Evolutionary conservation across 129 eudicot species (phyloP), one percentile per base, ranked within the genome.

Genomic region (Gnaphalium uliginosum): DNA sequence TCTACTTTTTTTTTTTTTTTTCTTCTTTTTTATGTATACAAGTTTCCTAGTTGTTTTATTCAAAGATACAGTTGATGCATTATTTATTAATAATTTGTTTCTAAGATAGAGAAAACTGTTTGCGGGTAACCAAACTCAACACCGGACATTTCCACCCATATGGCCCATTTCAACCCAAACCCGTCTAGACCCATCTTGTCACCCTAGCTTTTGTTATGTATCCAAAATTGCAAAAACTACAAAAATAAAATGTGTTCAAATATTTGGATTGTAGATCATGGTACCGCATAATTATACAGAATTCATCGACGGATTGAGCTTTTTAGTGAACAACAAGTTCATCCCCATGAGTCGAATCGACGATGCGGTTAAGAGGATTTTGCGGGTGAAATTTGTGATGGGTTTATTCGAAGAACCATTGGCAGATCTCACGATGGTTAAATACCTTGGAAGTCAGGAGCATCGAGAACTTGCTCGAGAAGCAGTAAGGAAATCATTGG

Each of bases 401-500:
- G 94, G 98, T 46, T 74, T 92, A 27, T 92, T 92, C 37, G 98
- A 92, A 64, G 61, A 87, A 19, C 98, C 98, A 7, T 66, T 89
- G 68, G 90, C 88, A 15, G 98, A 92, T 81, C 79, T 64, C 32
- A 86, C 86, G 81, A 83, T 90, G 90, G 68, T 81, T 60, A 83
- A 86, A 58, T 60, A 87, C 62, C 84, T 87, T 14, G 92, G 92
- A 70, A 71, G 72, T 59, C 82, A 85, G 83, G 92, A 82, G 66
- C 93, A 89, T 37, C 68, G 94, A 37, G 96, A 87, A 65, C 74
- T 92, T 39, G 95, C 98, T 51, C 84, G 96, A 29, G 96, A 88
- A 83, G 98, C 98, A 2, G 98, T 90, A 53, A 83, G 98, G 69
- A 93, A 93, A 78, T 90, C 98, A 3, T 82, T 93, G n/a, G 96